These are phyloP conservation scores for Hydnum rufescens DNA, from an alignment of 768 basidiomycete species.

Conservation along the genomic window DNA sequence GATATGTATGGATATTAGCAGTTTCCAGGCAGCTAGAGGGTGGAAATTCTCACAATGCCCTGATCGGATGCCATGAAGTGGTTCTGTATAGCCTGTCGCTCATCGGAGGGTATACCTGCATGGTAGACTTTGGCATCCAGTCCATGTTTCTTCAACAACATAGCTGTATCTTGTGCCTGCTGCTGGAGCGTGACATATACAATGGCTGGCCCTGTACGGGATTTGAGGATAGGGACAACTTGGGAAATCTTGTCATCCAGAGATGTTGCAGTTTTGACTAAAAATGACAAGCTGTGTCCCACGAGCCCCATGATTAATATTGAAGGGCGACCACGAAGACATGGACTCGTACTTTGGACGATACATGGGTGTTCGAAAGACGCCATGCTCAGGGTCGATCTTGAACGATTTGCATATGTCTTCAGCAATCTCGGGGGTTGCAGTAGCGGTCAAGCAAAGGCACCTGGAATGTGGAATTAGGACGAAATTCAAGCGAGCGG, in stretches of 20 bases:
- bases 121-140: slow-evolving; percentile 22
- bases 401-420: slow-evolving; percentile 28
- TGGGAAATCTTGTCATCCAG: slow-evolving; percentile 14
- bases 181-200: slow-evolving; percentile 28
- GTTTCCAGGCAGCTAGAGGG: background rate
- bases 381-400: slow-evolving; percentile 21
- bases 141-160: slow-evolving; percentile 14
- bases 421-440: slow-evolving; percentile 23
- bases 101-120: slow-evolving; percentile 22
- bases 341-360: slow-evolving; percentile 22
- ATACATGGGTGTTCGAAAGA: slow-evolving; percentile 28
- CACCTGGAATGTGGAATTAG: slow-evolving; percentile 11
- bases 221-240: slow-evolving; percentile 21
- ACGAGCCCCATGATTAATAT: background rate
- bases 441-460: slow-evolving; percentile 28
- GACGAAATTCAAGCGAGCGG: background rate
- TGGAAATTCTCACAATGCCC: slow-evolving; percentile 17
- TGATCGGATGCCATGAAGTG: slow-evolving; percentile 23
- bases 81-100: slow-evolving; percentile 21
- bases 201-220: slow-evolving; percentile 24
- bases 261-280: slow-evolving; percentile 18
- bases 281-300: slow-evolving; percentile 19
- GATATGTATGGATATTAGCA: background rate
- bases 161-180: slow-evolving; percentile 23
- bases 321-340: background rate